Conservation (phyloP, 768 basidiomycete genomes). For the Tylopilus sp. region DNA sequence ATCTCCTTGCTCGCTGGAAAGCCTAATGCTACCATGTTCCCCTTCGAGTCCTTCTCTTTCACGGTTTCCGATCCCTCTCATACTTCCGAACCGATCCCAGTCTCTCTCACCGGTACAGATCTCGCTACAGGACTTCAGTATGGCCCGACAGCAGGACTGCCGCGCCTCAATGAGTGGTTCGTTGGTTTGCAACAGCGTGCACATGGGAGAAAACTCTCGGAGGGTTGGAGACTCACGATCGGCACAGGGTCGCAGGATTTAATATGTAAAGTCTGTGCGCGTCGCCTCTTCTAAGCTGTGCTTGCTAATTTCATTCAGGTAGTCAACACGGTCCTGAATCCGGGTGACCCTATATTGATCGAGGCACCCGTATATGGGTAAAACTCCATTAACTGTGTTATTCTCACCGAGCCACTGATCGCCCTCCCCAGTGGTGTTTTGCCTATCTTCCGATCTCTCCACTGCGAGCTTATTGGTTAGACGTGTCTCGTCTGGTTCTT, state of each 20-base stretch:
- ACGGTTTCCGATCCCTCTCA: slow-evolving; percentile 50
- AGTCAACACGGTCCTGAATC: slow-evolving; percentile 65
- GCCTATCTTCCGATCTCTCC: slow-evolving; percentile 55
- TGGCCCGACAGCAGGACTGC: slow-evolving; percentile 65
- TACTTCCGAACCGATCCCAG: slow-evolving; percentile 40
- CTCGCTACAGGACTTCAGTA: slow-evolving; percentile 75
- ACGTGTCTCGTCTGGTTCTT: background rate
- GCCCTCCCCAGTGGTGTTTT: slow-evolving; percentile 52
- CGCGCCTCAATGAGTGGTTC: slow-evolving; percentile 65
- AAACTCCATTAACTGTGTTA: slow-evolving; percentile 23
- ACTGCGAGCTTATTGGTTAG: slow-evolving; percentile 59
- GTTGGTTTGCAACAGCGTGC: slow-evolving; percentile 62
- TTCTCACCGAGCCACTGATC: slow-evolving; percentile 12
- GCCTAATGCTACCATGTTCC: slow-evolving; percentile 88
- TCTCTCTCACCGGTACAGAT: slow-evolving; percentile 56
- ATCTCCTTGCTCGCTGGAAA: slow-evolving; percentile 88
- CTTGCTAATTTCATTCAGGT: slow-evolving; percentile 44
- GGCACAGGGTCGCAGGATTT: slow-evolving; percentile 89
- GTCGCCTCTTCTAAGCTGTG: background rate
- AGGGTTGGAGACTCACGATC: slow-evolving; percentile 74
- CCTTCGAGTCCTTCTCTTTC: slow-evolving; percentile 78
- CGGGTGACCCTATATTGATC: slow-evolving; percentile 76
- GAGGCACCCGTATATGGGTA: slow-evolving; percentile 81
- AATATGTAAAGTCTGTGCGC: slow-evolving; percentile 66
- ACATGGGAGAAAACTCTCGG: slow-evolving; percentile 59